Base-by-base conservation (phyloP, 805 yeast genomes). In the Candida glaebosa region DNA sequence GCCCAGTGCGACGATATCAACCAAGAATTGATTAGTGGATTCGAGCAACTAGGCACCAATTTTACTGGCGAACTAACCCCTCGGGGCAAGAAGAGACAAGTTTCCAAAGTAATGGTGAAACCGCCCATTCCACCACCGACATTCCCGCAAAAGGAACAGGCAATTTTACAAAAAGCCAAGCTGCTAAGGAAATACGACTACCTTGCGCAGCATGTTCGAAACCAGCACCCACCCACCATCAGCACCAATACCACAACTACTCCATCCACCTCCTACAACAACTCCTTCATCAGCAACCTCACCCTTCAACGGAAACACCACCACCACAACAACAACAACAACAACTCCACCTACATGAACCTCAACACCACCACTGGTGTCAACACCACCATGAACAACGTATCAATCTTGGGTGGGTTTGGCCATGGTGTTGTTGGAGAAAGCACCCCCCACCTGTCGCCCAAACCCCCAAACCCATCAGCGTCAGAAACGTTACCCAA, bases 391-490 rank as follows among this genome's bases (percentile, higher is more conserved):
- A 41, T 41, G 16, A 50, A 50, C 31, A 56, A 57, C 39, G 53
- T 52, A 4, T 63, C 72, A 6, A 56, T 61, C 9, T 48, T 69
- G 31, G 54, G 61, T 9, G 65, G 65, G 7, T 58, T 63, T 46
- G 71, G 67, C 5, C 56, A 54, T 33, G 71, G 70, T 4, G 58
- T 67, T 2, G 45, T 65, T 1, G 71, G 62, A 41, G 71, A 63
- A 40, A 65, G 71, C 40, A 63, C 71, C 0, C 72, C 71, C 3
- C 50, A 50, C 30, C 55, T 50, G 7, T 58, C 70, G 2, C 69
- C 66, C 3, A 50, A 47, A 24, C 38, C 41, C 22, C 44, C n/a
- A 28, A 33, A 22, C 42, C 43, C 20, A 8, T 12, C n/a, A 14
- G 36, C 33, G 16, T 18, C 39, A 24, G 15, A 39, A 22, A 22